phyloP scores from a whole-genome alignment of 83 land plant genomes.

The Diphasiastrum complanatum region DNA sequence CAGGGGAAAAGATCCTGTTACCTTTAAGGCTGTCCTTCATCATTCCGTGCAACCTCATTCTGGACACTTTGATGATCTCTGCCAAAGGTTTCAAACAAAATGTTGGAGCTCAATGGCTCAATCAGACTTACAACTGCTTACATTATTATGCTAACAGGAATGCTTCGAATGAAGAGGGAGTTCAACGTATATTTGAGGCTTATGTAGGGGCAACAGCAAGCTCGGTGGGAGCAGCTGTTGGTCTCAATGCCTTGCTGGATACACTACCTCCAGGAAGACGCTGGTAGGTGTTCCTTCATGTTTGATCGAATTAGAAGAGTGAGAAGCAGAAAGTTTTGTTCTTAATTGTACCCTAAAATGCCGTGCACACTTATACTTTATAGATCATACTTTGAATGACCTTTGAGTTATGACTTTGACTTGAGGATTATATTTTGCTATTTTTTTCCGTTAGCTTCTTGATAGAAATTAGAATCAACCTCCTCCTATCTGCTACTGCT shows the following conservation, averaged over 20 bases:
- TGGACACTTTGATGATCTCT: slow-evolving; percentile 3
- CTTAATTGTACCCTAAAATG: too few species aligned
- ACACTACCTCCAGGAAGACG: slow-evolving; percentile 26
- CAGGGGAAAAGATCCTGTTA: slow-evolving; percentile 1
- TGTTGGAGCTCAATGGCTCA: slow-evolving; percentile 8
- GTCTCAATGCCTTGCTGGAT: slow-evolving; percentile 29
- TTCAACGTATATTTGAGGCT: slow-evolving; percentile 24
- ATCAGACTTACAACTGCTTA: slow-evolving; percentile 3
- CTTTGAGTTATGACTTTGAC: too few species aligned
- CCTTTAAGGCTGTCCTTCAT: slow-evolving; percentile 2
- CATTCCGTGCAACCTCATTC: slow-evolving; percentile 2
- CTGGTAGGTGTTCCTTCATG: slow-evolving; percentile 17
- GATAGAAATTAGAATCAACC: too few species aligned
- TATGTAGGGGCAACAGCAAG: slow-evolving; percentile 33
- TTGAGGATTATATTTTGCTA: too few species aligned
- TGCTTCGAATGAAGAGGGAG: slow-evolving; percentile 29
- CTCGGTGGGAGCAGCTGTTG: slow-evolving; percentile 32
- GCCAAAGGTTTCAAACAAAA: not conserved
- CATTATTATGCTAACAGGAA: slow-evolving; percentile 27
- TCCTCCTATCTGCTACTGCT: too few species aligned
- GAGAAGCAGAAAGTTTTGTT: not conserved
- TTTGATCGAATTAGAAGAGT: not conserved
- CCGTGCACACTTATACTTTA: too few species aligned
- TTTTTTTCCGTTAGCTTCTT: too few species aligned
- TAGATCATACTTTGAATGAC: too few species aligned